Conservation (phyloP, 768 basidiomycete species). For the Russula ochroleuca region DNA sequence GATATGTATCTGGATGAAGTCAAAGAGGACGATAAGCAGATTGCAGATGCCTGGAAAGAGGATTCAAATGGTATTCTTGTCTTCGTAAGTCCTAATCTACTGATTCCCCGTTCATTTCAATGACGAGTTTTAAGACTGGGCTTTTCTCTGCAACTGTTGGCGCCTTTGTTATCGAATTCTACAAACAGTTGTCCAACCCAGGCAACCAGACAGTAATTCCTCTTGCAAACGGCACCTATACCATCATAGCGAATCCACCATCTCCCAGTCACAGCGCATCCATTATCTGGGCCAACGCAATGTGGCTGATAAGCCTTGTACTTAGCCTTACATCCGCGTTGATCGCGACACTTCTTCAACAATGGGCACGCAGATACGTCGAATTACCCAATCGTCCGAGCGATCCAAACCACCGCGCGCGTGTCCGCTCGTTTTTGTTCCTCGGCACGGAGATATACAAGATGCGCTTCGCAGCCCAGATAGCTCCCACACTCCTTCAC, state of each 20-base stretch:
- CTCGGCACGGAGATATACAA: background rate
- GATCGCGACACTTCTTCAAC: background rate
- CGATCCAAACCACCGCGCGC: background rate
- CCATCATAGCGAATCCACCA: background rate
- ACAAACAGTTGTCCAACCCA: background rate
- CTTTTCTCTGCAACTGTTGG: background rate
- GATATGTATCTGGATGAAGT: background rate
- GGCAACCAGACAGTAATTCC: background rate
- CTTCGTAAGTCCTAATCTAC: background rate
- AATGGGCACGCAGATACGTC: background rate
- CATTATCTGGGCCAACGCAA: background rate
- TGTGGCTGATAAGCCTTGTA: background rate
- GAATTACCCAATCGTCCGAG: background rate
- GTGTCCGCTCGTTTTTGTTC: background rate
- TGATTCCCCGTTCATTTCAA: background rate
- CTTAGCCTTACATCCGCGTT: background rate
- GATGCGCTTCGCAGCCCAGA: background rate
- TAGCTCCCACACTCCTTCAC: background rate
- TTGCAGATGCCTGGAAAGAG: background rate
- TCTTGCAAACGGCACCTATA: background rate
- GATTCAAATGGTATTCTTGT: background rate
- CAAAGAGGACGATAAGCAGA: background rate
- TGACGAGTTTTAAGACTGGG: background rate
- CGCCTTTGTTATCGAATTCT: background rate
- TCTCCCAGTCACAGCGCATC: background rate